These are phyloP conservation scores for Rhinocladiella similis DNA, from an alignment of 2,329 filamentous ascomycete species.

Conservation along the genomic window DNA sequence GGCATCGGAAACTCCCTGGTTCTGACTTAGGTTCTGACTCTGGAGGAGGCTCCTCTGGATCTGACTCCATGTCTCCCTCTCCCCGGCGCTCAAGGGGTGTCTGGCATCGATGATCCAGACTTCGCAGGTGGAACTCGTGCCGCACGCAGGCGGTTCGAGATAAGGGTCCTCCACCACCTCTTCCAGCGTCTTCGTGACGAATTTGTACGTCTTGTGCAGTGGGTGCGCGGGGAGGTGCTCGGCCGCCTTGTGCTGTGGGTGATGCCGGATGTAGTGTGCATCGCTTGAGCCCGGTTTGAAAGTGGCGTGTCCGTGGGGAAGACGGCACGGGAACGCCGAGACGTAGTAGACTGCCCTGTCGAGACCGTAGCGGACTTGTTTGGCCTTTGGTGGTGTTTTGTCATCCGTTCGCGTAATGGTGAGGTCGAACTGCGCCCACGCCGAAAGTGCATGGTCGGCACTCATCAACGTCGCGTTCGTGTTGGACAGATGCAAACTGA, in stretches of 20 bases:
- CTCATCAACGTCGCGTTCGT: slow-evolving; percentile 13
- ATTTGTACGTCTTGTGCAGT: slow-evolving; percentile 27
- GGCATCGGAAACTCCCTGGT: background rate
- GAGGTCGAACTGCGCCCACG: slow-evolving; percentile 22
- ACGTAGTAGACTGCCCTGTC: slow-evolving; percentile 56
- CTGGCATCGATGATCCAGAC: slow-evolving; percentile 27
- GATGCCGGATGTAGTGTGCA: slow-evolving; percentile 12
- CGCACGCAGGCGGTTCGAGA: slow-evolving; percentile 16
- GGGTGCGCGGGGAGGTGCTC: slow-evolving; percentile 28
- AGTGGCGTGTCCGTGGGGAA: slow-evolving; percentile 39
- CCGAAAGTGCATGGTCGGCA: slow-evolving; percentile 22
- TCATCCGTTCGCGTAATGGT: slow-evolving; percentile 23
- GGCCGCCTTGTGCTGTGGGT: slow-evolving; percentile 17
- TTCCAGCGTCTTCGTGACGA: slow-evolving; percentile 19
- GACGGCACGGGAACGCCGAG: slow-evolving; percentile 54
- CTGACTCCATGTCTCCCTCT: background rate
- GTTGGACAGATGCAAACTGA: slow-evolving; percentile 30
- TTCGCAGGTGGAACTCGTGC: background rate
- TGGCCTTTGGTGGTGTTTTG: slow-evolving; percentile 25
- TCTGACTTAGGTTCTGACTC: background rate
- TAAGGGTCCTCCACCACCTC: slow-evolving; percentile 18
- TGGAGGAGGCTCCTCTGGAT: too few relatives aligned
- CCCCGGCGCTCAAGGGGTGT: background rate
- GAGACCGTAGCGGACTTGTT: slow-evolving; percentile 41
- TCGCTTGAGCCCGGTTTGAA: slow-evolving; percentile 12